Base-by-base conservation (phyloP, 169 alveolate species). In the Eimeria acervulina region DNA sequence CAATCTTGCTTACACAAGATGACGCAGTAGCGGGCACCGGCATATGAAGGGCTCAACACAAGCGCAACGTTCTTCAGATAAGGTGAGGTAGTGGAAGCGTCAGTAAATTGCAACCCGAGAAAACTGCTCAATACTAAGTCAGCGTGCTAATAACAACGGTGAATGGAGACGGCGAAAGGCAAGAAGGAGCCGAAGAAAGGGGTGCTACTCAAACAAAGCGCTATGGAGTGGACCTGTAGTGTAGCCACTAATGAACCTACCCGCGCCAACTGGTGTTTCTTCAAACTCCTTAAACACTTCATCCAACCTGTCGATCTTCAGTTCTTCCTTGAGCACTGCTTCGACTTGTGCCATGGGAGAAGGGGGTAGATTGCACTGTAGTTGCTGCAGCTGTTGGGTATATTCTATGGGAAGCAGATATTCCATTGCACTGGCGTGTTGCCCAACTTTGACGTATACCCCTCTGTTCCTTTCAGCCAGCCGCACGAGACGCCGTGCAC, bases 361-460 rank as follows among this genome's bases (percentile, higher is more conserved):
- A 31, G 85, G 55, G 28, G 98, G 98, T 1, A 97, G 97, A 31
- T 93, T 95, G 92, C 96, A 72, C 84, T 92, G 95, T 31, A 95
- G 90, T 51, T 42, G 97, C 93, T 93, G 90, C 83, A 97, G 95
- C 33, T 97, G 95, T 31, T 97, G 97, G 55, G 96, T 84, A 93
- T 97, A 97, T 44, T 95, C 98, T 36, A 87, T 15, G 26, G 98
- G 98, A 38, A 97, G 61, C 72, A 97, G 93, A 89, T 96, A 88
- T 31, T 89, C 96, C 96, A 97, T 66, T 33, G 97, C 90, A 13
- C 97, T 97, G 4, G 97, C 92, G 68, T 97, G 97, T 96, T 97
- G 97, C 23, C 98, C 98, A 21, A 97, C 38, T 83, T 97, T 97
- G 42, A 97, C 95, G 95, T 97, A 97, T 42, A 96, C 95, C 42